phyloP scores from a whole-genome alignment of 805 yeast genomes.

The Suhomyces sp. region DNA sequence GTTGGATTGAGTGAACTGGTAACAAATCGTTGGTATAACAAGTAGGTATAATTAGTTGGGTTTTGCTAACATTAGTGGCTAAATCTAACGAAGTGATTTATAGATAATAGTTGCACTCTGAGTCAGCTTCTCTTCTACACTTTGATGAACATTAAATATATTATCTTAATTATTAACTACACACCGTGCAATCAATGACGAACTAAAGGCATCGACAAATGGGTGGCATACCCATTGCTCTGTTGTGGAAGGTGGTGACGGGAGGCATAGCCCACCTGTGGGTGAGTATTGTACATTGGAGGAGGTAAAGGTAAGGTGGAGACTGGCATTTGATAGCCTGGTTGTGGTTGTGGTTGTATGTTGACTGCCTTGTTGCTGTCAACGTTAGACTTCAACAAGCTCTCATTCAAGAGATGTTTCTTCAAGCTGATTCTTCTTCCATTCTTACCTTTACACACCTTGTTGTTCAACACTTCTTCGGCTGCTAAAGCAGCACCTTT shows the following conservation, averaged over 20 bases:
- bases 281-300: conserved; percentile 3
- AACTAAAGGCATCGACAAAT: conserved; percentile 10
- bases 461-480: conserved; percentile 39
- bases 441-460: conserved; percentile 45
- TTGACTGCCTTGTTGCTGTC: no score
- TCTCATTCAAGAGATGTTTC: conserved; percentile 21
- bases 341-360: conserved; percentile 1
- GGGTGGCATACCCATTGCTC: conserved; percentile 4
- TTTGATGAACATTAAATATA: no score
- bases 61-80: no score
- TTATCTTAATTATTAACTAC: no score
- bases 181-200: conserved; percentile 10
- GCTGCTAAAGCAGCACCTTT: conserved; percentile 31
- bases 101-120: no score
- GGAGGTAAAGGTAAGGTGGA: conserved; percentile 6
- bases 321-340: conserved; percentile 3
- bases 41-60: no score
- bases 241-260: conserved; percentile 6
- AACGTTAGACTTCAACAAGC: conserved; percentile 9
- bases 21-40: no score
- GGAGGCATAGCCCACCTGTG: conserved; percentile 1
- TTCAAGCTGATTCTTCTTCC: conserved; percentile 41
- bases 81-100: no score
- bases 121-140: no score
- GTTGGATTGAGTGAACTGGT: no score